Base-by-base conservation (phyloP, 208 protist genomes). In the Trypanosoma scelopori region DNA sequence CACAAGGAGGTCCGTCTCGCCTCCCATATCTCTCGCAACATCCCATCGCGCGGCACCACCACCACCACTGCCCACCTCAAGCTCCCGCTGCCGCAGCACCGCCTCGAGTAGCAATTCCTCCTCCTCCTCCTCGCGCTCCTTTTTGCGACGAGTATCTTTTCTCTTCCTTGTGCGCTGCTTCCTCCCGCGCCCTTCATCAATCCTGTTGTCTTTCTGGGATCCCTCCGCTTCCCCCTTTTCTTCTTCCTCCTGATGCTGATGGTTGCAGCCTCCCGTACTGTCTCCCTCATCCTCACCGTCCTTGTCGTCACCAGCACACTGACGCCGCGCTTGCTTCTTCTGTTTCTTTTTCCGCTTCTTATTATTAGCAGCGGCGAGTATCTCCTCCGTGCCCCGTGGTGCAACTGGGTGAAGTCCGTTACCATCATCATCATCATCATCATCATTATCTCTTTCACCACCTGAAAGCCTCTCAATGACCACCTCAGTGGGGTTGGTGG, bases 41-140 rank as follows among this genome's bases (percentile, higher is more conserved):
- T 39, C 27, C 37, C 47, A 22, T 20, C 46, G 25, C n/a, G 22
- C 20, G 7, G 22, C 20, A 11, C 16, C 46, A 6, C 28, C 43
- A 18, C n/a, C 53, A 50, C 1, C 43, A 18, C n/a, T 32, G 39
- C 3, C 16, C n/a, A n/a, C 59, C 16, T 79, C 77, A 30, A 35
- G 22, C 22, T 59, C 66, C 18, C 71, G 57, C 22, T 73, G 59
- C 37, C 77, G 72, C 39, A 89, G 58, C 18, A 80, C 71, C 23
- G 79, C 84, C 35, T 91, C 83, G 18, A 94, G 79, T 42, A 94
- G 71, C 52, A 75, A 71, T 22, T 91, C 84, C 58, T 94, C 88
- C 69, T 94, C 88, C 18, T 91, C 84, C 58, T 94, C 88, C 69
- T 94, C 88, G 13, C 50, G 71, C 45, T 82, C 78, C 45, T 45